Percentiles rank a stretch among this genome's conserved stretches.
These are phyloP conservation scores for Leonotis leonurus DNA, from an alignment of 257 asterid species.

Conservation along the genomic window DNA sequence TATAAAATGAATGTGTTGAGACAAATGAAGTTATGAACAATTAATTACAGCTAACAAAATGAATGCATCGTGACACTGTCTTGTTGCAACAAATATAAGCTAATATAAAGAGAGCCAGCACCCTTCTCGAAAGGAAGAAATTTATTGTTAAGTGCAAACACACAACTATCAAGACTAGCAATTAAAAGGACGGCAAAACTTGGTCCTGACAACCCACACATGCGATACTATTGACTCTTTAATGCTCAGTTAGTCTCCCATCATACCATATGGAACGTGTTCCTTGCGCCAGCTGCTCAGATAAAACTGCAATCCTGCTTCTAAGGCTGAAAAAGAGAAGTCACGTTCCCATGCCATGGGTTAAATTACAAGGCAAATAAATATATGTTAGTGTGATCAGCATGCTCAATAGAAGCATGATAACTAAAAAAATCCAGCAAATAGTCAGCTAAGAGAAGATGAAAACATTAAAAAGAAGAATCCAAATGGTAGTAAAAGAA, in stretches of 20 bases:
- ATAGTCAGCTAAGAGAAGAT: slow-evolving; percentile 6
- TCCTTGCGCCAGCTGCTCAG: slow-evolving; percentile 53
- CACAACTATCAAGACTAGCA: background rate
- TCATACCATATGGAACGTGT: slow-evolving; percentile 55
- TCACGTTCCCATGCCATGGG: slow-evolving; percentile 32
- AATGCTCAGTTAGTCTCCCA: slow-evolving; percentile 37
- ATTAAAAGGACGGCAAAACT: background rate
- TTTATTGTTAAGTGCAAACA: too few relatives aligned
- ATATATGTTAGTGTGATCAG: background rate
- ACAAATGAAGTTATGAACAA: too few relatives aligned
- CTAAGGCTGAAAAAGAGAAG: slow-evolving; percentile 28
- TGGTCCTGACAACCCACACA: background rate
- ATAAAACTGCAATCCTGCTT: slow-evolving; percentile 53
- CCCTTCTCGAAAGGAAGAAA: too few relatives aligned
- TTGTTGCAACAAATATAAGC: too few relatives aligned
- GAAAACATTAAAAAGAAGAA: background rate
- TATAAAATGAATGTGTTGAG: too few relatives aligned
- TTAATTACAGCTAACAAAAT: too few relatives aligned
- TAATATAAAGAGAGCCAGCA: too few relatives aligned
- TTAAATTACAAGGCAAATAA: slow-evolving; percentile 27
- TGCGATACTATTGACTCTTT: slow-evolving; percentile 13
- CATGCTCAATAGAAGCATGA: background rate
- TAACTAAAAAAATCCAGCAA: background rate
- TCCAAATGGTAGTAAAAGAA: background rate
- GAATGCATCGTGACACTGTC: too few relatives aligned